A percentile compares a stretch with the other conserved stretches of the same genome.
These are phyloP conservation scores for Cicer chorassanicum DNA, from an alignment of 306 rosid species.

Conservation along the genomic window DNA sequence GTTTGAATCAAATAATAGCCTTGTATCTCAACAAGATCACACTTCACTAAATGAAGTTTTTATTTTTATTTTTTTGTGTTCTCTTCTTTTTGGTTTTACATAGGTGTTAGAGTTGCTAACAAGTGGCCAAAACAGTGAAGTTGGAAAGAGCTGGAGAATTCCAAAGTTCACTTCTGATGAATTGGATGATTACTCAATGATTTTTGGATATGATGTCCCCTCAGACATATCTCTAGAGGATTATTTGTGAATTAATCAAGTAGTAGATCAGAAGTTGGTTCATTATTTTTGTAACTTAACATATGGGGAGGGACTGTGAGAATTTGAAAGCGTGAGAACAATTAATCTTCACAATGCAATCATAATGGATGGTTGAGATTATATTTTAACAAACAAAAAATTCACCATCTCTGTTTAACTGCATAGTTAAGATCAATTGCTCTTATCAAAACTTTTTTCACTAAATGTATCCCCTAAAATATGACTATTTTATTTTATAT, in stretches of 20 bases:
- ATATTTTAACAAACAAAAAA: neutral
- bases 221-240: conserved; percentile 64
- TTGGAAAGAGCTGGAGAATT: conserved; percentile 68
- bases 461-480: neutral
- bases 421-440: neutral
- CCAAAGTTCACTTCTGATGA: conserved; percentile 81
- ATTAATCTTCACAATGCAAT: neutral
- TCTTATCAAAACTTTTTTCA: neutral
- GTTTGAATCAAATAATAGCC: neutral
- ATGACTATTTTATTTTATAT: neutral
- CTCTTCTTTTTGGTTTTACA: neutral
- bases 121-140: conserved; percentile 61
- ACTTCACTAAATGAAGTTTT: neutral
- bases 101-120: conserved; percentile 78
- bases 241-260: conserved; percentile 52
- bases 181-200: conserved; percentile 88
- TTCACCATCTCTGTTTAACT: neutral
- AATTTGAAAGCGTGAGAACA: neutral
- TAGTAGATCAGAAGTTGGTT: conserved; percentile 29
- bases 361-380: neutral
- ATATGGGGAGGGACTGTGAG: neutral
- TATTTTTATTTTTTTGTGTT: neutral
- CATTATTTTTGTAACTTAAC: conserved; percentile 40
- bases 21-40: neutral
- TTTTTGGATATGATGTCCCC: conserved; percentile 79